phyloP scores from a whole-genome alignment of 1,284 basidiomycete genomes.

The Cerioporus squamosus region DNA sequence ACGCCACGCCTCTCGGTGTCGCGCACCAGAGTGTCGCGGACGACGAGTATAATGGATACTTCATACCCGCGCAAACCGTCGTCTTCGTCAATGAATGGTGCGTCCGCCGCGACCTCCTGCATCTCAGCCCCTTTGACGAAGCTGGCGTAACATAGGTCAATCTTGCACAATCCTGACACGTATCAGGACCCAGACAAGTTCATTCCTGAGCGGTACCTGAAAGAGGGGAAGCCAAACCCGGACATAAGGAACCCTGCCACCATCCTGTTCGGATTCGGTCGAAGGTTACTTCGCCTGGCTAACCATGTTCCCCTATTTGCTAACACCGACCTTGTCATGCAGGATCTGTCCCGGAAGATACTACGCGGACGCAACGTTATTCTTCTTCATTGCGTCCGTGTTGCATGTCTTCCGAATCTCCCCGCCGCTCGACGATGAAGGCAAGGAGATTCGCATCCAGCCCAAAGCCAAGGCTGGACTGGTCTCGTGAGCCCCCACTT shows the following conservation, averaged over 20 bases:
- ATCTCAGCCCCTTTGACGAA: background rate
- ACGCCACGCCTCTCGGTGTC: constrained; percentile 19
- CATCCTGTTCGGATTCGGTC: constrained; percentile 37
- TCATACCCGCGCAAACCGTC: constrained; percentile 19
- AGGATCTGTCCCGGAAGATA: background rate
- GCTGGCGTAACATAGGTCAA: constrained; percentile 8
- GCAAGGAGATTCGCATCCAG: background rate
- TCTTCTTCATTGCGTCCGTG: background rate
- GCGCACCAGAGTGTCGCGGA: constrained; percentile 14
- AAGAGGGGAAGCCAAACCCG: background rate
- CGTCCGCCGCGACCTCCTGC: background rate
- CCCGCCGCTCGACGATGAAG: background rate
- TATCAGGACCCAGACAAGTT: constrained; percentile 25
- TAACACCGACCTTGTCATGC: background rate
- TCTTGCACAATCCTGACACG: constrained; percentile 18
- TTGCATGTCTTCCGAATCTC: background rate
- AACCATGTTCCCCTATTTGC: background rate
- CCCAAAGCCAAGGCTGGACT: background rate
- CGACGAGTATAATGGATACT: constrained; percentile 17
- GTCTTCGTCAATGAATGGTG: constrained; percentile 23
- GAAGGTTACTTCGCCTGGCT: constrained; percentile 21
- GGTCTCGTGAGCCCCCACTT: background rate
- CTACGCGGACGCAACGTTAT: background rate
- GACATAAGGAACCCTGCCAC: constrained; percentile 18
- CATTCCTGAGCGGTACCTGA: constrained; percentile 26